Conservation (phyloP, 1,139 yeast species). For the Hemisphaericaspora xylofermentans region DNA sequence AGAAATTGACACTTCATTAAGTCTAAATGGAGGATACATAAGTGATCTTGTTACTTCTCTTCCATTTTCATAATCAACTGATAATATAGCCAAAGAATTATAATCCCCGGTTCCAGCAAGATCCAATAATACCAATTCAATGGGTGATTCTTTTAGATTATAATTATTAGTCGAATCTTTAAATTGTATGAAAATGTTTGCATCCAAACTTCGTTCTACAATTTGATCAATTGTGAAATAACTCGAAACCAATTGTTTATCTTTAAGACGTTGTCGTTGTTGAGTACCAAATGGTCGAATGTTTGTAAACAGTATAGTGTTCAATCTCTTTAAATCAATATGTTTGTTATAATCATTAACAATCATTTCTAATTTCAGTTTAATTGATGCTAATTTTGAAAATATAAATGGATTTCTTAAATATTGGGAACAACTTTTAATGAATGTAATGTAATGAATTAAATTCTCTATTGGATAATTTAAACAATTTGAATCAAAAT, state of each 20-base stretch:
- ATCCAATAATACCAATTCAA: conserved; percentile 36
- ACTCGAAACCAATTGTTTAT: conserved; percentile 30
- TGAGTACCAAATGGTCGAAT: conserved; percentile 30
- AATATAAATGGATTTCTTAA: conserved; percentile 43
- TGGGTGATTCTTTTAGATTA: conserved; percentile 17
- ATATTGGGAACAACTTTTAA: conserved; percentile 20
- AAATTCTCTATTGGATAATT: conserved; percentile 36
- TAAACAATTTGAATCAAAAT: conserved; percentile 19
- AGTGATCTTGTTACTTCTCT: conserved; percentile 26
- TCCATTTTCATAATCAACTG: conserved; percentile 14
- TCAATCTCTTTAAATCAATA: conserved; percentile 23
- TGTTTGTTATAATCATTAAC: conserved; percentile 19
- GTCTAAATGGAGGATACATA: conserved; percentile 44
- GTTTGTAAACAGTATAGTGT: conserved; percentile 36
- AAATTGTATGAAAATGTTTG: conserved; percentile 5
- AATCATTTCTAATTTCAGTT: conserved; percentile 20
- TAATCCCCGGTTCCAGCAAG: conserved; percentile 22
- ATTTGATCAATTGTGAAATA: conserved; percentile 40
- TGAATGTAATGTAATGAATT: conserved; percentile 30
- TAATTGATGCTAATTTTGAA: conserved; percentile 28
- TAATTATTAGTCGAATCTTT: too few species aligned
- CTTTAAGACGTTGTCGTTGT: conserved; percentile 7
- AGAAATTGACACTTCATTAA: conserved; percentile 27
- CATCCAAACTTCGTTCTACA: conserved; percentile 29
- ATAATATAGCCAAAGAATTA: conserved; percentile 43